A percentile compares a stretch with the other conserved stretches of the same genome.
phyloP scores from a whole-genome alignment of 352 stramenopile species.

The Aphanomyces invadans region DNA sequence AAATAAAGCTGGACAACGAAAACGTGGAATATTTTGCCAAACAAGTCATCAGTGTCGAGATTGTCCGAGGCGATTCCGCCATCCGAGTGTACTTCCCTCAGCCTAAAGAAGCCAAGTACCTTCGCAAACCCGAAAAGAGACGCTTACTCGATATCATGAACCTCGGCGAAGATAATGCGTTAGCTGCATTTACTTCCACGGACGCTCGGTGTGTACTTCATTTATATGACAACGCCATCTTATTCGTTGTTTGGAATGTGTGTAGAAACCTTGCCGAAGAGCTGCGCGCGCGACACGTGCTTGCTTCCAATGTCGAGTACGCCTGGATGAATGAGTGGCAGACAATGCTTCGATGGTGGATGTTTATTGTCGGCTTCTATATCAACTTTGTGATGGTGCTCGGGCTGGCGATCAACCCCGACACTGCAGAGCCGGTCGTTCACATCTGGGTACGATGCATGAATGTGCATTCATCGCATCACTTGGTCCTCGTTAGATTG shows the following conservation, averaged over 20 bases:
- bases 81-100: conserved; percentile 20
- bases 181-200: conserved; percentile 19
- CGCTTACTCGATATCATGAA: conserved; percentile 22
- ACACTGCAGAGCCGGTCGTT: conserved; percentile 1
- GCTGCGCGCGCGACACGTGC: conserved; percentile 13
- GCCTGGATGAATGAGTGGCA: conserved; percentile 18
- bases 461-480: too few relatives aligned
- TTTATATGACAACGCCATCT: not conserved
- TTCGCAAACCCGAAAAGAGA: conserved; percentile 9
- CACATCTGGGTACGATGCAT: not conserved
- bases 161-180: conserved; percentile 13
- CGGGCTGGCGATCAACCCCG: conserved; percentile 4
- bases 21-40: conserved; percentile 18
- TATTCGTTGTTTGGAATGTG: not conserved
- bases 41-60: conserved; percentile 18
- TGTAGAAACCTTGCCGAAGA: conserved; percentile 21
- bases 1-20: not conserved
- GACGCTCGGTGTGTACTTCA: not conserved
- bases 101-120: conserved; percentile 21
- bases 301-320: conserved; percentile 6
- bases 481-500: not conserved
- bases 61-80: conserved; percentile 13
- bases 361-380: conserved; percentile 21
- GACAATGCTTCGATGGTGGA: conserved; percentile 11
- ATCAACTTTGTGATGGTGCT: conserved; percentile 23